Base-by-base conservation (phyloP, 2,329 filamentous ascomycete genomes). In the Colletotrichum cuscutae region DNA sequence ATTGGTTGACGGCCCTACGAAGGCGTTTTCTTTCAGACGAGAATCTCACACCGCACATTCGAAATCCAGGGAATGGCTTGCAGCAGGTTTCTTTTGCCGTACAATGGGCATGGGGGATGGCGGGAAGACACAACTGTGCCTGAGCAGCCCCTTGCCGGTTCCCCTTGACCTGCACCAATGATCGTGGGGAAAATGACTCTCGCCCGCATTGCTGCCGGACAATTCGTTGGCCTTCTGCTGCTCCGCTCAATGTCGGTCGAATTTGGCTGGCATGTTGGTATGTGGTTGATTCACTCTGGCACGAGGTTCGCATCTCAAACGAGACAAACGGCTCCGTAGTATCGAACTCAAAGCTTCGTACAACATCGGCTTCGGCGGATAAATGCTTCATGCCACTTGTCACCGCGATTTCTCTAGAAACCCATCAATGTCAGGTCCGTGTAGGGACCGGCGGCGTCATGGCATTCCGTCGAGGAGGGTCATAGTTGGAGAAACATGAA, bases 41-140 rank as follows among this genome's bases (percentile, higher is more conserved):
- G 62, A 71, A 71, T 71, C 67, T 71, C 71, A 73, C 71, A 73
- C 71, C 71, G 71, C 71, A 73, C 69, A 70, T 73, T 73, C 66
- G 35, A 64, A 28, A 65, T 37, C 57, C 49, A 65, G 67, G 61
- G 61, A 28, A 65, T 65, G 60, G 66, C 66, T 60, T 72, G 70
- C 70, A 65, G 70, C 66, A 58, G 49, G 60, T 73, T 73, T 71
- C 66, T 65, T 71, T 73, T 71, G 66, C 71, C 28, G 56, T 65
- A n/a, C 42, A 61, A 28, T n/a, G 57, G 24, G 59, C 42, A 60
- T 19, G 42, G 60, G 37, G 58, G 69, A 72, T 52, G 71, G 67
- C 67, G 71, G 71, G 71, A 56, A 73, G 70, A 73, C 49, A 70
- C n/a, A 30, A 65, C 42, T 60, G 71, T 71, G 54, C 71, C 71